Evolutionary conservation across 768 basidiomycete species (phyloP), one percentile per base, ranked within the genome.

Genomic region (Boletellus ananiceps): DNA sequence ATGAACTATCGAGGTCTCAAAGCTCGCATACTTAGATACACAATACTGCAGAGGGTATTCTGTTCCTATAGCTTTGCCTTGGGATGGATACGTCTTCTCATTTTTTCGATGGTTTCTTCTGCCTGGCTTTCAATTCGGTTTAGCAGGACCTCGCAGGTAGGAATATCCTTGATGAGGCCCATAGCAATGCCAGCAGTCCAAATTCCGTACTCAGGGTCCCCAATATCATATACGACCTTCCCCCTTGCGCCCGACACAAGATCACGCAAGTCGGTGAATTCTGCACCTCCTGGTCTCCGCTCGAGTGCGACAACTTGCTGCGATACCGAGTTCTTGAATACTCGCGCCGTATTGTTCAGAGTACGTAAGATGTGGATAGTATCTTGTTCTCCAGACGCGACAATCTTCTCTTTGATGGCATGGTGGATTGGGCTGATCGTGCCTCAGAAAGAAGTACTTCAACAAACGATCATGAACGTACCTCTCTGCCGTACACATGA

Each of bases 321-420:
- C 13, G 93, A 74, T 19, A 95, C 82, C 47, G 80, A 80, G 71
- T 94, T 94, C 74, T 86, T 92, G 75, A 76, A 89, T 11, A 91
- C 88, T n/a, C 89, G 79, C 12, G 88, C 81, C 3, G 89, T 90
- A 62, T 93, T 91, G 61, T 77, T 75, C 40, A 95, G 68, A 0
- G 88, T 92, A 44, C 93, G 81, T 76, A 96, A 93, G 58, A 96
- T 93, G 67, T 94, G 93, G 2, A 87, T 64, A 0, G 92, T 92
- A 64, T 93, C 89, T 47, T 78, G 77, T 65, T 96, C 94, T 0
- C 78, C 82, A 12, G 91, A 85, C 13, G 79, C 74, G 32, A 96
- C 85, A 40, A 96, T 95, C 67, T 81, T 87, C 46, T 93, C 77
- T 66, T 97, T 96, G 76, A 97, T 89, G 54, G 82, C 86, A 51